Conservation (phyloP, 768 basidiomycete genomes). For the Arthromyces matolae region DNA sequence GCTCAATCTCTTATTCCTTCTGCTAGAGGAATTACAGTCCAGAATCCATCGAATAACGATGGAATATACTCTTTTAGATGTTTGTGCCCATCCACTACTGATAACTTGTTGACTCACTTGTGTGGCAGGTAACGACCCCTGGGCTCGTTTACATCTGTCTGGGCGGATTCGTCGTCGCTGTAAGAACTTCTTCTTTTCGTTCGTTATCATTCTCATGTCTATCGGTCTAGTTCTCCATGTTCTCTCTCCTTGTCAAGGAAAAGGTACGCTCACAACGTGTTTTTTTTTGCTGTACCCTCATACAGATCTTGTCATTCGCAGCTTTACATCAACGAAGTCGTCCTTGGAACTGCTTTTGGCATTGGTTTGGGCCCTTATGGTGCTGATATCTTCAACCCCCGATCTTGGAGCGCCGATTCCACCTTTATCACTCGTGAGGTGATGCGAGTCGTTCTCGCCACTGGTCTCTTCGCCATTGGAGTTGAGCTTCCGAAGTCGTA, state of each 20-base stretch:
- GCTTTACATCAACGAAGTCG: constrained; percentile 91
- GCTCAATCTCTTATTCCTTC: too few species aligned
- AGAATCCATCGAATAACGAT: too few species aligned
- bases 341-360: constrained; percentile 77
- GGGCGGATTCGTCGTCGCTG: constrained; percentile 40
- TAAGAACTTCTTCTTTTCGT: background rate
- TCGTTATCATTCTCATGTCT: background rate
- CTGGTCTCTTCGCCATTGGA: constrained; percentile 92
- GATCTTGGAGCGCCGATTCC: constrained; percentile 53
- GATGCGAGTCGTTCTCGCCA: constrained; percentile 64
- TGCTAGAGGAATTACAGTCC: too few species aligned
- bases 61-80: too few species aligned
- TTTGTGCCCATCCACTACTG: too few species aligned
- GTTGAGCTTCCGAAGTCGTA: constrained; percentile 89
- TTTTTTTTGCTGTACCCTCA: too few species aligned
- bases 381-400: constrained; percentile 70
- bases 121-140: constrained; percentile 51
- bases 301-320: too few species aligned
- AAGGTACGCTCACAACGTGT: constrained; percentile 39
- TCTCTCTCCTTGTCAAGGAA: constrained; percentile 81
- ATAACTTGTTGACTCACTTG: too few species aligned
- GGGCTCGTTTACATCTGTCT: constrained; percentile 60
- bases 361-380: constrained; percentile 69
- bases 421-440: constrained; percentile 56
- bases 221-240: constrained; percentile 71